These are phyloP conservation scores for Erysiphe neolycopersici DNA, from an alignment of 2,329 filamentous ascomycete species.

Conservation along the genomic window DNA sequence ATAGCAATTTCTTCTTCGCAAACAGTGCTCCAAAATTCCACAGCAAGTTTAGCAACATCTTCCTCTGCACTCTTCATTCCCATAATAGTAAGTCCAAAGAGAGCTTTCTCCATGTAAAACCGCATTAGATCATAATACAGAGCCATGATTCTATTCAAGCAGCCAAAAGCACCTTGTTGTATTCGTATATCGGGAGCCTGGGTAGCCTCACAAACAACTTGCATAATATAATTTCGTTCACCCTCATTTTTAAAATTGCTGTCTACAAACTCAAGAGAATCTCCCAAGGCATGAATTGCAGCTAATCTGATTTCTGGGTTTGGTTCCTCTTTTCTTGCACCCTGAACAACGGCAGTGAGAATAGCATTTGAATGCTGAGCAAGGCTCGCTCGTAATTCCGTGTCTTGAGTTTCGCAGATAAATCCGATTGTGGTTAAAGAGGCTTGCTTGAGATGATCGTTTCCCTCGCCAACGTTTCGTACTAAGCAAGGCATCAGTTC, in stretches of 20 bases:
- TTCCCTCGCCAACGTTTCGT: conserved; percentile 71
- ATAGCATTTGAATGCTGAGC: conserved; percentile 87
- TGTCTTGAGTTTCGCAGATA: conserved; percentile 87
- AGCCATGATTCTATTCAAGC: conserved; percentile 93
- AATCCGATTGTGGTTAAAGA: conserved; percentile 93
- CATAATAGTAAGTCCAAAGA: conserved; percentile 89
- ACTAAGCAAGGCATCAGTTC: conserved; percentile 77
- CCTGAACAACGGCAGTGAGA: conserved; percentile 89
- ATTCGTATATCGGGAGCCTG: conserved; percentile 78
- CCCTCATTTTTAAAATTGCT: conserved; percentile 99
- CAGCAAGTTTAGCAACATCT: conserved; percentile 89
- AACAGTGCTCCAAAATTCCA: conserved; percentile 99
- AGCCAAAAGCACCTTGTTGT: conserved; percentile 88
- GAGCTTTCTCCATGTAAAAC: conserved; percentile 99
- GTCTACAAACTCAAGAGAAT: conserved; percentile 90
- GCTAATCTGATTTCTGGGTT: conserved; percentile 78
- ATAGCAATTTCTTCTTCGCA: conserved; percentile 97
- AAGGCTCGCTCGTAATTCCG: conserved; percentile 57
- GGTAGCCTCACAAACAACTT: conserved; percentile 96
- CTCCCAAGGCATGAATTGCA: conserved; percentile 78
- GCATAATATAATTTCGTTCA: conserved; percentile 99
- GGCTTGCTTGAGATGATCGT: conserved; percentile 73
- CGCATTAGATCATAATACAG: conserved; percentile 99
- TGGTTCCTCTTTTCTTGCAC: conserved; percentile 83
- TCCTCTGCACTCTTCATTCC: conserved; percentile 98